Percentiles rank a stretch among this genome's conserved stretches.
Conservation (phyloP, 169 alveolate species). For the Eimeria sp. region DNA sequence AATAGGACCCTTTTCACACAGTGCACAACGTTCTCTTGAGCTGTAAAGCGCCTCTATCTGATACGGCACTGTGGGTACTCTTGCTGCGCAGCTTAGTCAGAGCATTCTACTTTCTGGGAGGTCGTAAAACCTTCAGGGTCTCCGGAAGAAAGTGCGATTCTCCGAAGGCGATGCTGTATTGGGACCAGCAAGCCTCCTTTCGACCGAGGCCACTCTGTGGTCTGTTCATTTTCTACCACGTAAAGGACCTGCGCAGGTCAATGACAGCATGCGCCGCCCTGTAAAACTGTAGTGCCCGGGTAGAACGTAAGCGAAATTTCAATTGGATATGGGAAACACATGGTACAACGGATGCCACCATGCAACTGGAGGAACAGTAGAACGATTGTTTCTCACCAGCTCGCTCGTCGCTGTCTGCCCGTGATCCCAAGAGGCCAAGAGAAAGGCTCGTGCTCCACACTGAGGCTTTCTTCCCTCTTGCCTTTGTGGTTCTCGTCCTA, state of each 20-base stretch:
- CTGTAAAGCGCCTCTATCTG: not conserved
- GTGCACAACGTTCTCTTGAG: not conserved
- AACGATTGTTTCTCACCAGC: constrained; percentile 5
- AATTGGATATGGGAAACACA: not conserved
- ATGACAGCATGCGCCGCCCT: not conserved
- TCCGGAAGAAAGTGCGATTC: not conserved
- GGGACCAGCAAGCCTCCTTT: constrained; percentile 44
- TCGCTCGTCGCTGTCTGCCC: constrained; percentile 2
- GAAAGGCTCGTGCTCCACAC: constrained; percentile 48
- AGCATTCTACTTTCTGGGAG: not conserved
- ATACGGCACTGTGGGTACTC: not conserved
- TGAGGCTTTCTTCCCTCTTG: not conserved
- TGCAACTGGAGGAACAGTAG: not conserved
- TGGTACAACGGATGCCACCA: not conserved
- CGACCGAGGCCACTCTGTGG: constrained; percentile 68
- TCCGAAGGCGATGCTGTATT: constrained; percentile 60
- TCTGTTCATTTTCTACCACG: constrained; percentile 43
- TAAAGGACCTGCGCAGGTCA: constrained; percentile 2
- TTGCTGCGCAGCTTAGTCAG: not conserved
- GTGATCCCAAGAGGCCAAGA: constrained; percentile 31
- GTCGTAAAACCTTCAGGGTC: not conserved
- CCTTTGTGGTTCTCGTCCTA: constrained; percentile 54
- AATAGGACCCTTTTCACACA: not conserved
- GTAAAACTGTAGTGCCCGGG: not conserved
- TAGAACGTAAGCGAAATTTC: not conserved